Percentiles rank a stretch among this genome's conserved stretches.
Conservation (phyloP, 495 filamentous ascomycete genomes). For the Penicillium robsamsonii region DNA sequence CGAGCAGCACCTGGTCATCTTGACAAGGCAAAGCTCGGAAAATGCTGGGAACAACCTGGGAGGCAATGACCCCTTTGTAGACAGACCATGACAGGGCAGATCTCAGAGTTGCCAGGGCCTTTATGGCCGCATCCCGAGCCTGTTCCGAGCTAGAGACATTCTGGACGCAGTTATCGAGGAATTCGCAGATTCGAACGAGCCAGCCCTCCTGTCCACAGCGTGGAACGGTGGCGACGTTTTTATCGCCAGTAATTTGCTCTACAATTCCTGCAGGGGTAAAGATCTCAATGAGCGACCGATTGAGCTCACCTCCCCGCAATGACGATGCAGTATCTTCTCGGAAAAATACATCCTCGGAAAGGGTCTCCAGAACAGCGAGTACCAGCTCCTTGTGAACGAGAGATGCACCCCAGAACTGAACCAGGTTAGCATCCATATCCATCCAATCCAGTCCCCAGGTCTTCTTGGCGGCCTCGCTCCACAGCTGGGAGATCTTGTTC, state of each 20-base stretch:
- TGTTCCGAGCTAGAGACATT: conserved; percentile 62
- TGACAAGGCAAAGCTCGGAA: conserved; percentile 71
- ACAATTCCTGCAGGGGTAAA: conserved; percentile 80
- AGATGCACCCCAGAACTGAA: conserved; percentile 75
- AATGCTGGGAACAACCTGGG: conserved; percentile 66
- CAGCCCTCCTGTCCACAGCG: conserved; percentile 82
- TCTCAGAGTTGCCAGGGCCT: conserved; percentile 70
- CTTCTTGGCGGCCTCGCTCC: conserved; percentile 91
- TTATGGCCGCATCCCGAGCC: conserved; percentile 61
- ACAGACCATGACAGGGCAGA: conserved; percentile 81
- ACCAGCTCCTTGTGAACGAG: conserved; percentile 77
- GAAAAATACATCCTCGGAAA: conserved; percentile 92
- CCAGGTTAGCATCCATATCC: conserved; percentile 85
- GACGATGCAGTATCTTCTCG: conserved; percentile 83
- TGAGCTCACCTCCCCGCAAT: conserved; percentile 76
- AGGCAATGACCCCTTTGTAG: conserved; percentile 70
- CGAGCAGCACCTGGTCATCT: conserved; percentile 73
- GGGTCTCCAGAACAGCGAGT: conserved; percentile 79
- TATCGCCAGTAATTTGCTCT: conserved; percentile 69
- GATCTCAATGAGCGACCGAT: conserved; percentile 86
- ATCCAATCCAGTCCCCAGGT: conserved; percentile 89
- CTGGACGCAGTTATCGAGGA: conserved; percentile 71
- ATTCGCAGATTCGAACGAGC: conserved; percentile 71
- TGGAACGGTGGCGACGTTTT: conserved; percentile 55
- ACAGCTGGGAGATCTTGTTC: conserved; percentile 93